phyloP scores from a whole-genome alignment of 2,329 filamentous ascomycete species.

The Aspergillus amoenus region DNA sequence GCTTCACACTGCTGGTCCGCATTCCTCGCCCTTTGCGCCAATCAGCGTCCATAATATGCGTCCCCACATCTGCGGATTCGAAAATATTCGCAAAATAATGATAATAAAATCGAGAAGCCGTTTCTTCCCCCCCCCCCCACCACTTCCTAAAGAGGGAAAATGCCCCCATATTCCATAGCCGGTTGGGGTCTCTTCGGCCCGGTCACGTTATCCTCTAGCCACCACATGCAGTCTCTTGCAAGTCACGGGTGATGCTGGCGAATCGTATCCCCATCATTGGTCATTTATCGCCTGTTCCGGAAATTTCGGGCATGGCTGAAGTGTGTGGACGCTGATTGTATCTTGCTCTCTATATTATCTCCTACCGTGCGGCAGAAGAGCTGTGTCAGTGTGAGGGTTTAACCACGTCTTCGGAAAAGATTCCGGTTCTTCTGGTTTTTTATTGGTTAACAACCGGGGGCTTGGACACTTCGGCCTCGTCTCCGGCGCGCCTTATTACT shows the following conservation, averaged over 20 bases:
- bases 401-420: slow-evolving; percentile 3
- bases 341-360: neutral
- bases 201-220: slow-evolving; percentile 26
- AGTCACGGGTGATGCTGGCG: neutral
- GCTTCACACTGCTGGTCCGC: slow-evolving; percentile 12
- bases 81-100: neutral
- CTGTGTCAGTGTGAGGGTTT: neutral
- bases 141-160: neutral
- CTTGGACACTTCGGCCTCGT: neutral
- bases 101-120: slow-evolving; percentile 7
- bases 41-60: neutral
- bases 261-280: slow-evolving; percentile 10
- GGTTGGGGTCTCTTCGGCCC: slow-evolving; percentile 21
- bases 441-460: slow-evolving; percentile 1
- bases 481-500: slow-evolving; percentile 1
- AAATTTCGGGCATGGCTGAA: neutral
- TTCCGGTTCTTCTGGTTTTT: neutral
- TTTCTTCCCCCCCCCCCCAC: slow-evolving; percentile 10
- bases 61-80: neutral
- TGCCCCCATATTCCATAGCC: slow-evolving; percentile 5
- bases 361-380: neutral
- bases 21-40: neutral
- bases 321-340: neutral
- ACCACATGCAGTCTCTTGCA: slow-evolving; percentile 6
- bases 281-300: neutral